A percentile compares a stretch with the other conserved stretches of the same genome.
phyloP scores from a whole-genome alignment of 768 basidiomycete genomes.

The Rhodotorula paludigena region DNA sequence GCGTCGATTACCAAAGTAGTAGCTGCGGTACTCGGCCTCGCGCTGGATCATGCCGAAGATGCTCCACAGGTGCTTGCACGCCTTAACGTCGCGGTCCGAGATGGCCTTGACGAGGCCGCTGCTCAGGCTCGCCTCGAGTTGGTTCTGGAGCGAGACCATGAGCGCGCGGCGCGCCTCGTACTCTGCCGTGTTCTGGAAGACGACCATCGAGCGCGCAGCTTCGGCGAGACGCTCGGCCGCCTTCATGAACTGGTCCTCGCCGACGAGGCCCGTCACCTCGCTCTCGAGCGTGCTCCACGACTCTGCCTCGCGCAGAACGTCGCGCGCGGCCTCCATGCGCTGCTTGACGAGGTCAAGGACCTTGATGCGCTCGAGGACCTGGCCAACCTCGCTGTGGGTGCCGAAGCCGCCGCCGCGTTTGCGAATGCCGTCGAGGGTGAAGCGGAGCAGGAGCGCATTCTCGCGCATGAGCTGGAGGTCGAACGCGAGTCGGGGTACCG shows the following conservation, averaged over 20 bases:
- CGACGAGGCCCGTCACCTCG: constrained; percentile 79
- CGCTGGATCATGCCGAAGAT: constrained; percentile 89
- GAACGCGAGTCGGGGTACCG: constrained; percentile 83
- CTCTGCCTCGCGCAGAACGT: constrained; percentile 89
- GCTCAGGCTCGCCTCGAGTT: constrained; percentile 85
- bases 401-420: constrained; percentile 47
- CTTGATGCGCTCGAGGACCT: constrained; percentile 69
- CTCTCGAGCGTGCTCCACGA: constrained; percentile 92
- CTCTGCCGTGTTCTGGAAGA: constrained; percentile 87
- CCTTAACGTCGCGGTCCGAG: constrained; percentile 65
- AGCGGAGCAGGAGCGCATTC: constrained; percentile 70
- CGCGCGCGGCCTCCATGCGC: constrained; percentile 81
- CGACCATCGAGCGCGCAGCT: constrained; percentile 79
- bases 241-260: constrained; percentile 72
- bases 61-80: constrained; percentile 70
- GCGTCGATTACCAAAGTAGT: constrained; percentile 83
- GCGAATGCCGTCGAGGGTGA: constrained; percentile 60
- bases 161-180: constrained; percentile 79
- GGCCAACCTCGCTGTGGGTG: constrained; percentile 56
- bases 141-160: constrained; percentile 88
- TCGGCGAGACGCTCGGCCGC: constrained; percentile 89
- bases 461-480: constrained; percentile 98
- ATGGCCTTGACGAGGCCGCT: constrained; percentile 86
- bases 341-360: constrained; percentile 75
- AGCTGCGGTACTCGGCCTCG: constrained; percentile 85